phyloP scores from a whole-genome alignment of 2,329 filamentous ascomycete species.

The Thielaviopsis populi region DNA sequence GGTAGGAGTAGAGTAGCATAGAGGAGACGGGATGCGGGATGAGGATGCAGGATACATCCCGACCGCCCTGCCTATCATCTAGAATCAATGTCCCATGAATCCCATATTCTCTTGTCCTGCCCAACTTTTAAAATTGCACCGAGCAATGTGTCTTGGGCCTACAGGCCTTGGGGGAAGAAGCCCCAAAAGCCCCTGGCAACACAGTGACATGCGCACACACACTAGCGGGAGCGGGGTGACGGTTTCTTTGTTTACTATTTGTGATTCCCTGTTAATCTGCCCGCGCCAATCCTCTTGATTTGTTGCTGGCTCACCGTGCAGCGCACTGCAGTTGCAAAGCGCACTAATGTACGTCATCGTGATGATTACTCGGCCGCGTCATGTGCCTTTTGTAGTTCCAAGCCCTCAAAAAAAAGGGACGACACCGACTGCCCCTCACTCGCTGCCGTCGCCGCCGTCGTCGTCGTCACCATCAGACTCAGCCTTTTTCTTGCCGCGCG shows the following conservation, averaged over 20 bases:
- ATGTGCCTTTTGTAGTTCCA: not conserved
- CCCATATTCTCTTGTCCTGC: no score
- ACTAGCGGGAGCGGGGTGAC: not conserved
- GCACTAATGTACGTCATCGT: not conserved
- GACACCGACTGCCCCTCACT: not conserved
- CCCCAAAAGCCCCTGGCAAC: not conserved
- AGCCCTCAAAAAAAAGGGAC: not conserved
- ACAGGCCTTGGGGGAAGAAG: no score
- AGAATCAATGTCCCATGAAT: no score
- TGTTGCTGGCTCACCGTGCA: not conserved
- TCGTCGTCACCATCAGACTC: no score
- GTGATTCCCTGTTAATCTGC: not conserved
- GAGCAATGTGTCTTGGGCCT: no score
- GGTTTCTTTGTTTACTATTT: not conserved
- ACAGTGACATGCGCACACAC: not conserved
- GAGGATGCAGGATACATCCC: no score
- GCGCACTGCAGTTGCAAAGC: no score
- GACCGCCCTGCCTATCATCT: no score
- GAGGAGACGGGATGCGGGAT: no score
- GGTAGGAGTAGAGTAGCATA: no score
- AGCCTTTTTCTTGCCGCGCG: slow-evolving; percentile 22
- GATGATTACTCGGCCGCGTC: not conserved
- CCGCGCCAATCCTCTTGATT: not conserved
- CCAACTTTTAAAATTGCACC: no score
- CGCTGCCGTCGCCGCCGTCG: not conserved